Evolutionary conservation across 1,284 basidiomycete species (phyloP).

Genomic region (Malassezia vespertilionis): DNA sequence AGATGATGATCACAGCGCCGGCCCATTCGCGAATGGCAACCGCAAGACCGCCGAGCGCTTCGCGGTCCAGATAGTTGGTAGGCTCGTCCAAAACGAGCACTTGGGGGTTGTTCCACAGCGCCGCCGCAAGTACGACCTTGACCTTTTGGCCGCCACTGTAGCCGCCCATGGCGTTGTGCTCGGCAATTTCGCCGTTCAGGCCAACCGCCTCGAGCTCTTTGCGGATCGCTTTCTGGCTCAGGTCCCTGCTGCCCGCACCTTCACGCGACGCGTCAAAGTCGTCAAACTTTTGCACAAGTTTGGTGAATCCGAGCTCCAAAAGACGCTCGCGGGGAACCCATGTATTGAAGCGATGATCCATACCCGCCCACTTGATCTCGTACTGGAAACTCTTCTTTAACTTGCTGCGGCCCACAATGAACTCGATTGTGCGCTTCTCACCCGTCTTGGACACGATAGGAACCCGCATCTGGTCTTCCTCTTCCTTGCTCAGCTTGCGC

Average conservation of each 20-base stretch:
- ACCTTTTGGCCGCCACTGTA: constrained; percentile 68
- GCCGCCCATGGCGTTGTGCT: constrained; percentile 43
- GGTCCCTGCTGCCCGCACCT: constrained; percentile 58
- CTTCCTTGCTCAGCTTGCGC: constrained; percentile 77
- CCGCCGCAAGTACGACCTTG: constrained; percentile 57
- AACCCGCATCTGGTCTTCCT: constrained; percentile 67
- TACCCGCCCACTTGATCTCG: constrained; percentile 90
- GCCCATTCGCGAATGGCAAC: constrained; percentile 93
- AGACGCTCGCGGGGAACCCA: constrained; percentile 88
- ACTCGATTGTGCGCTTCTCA: constrained; percentile 72
- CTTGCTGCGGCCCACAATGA: constrained; percentile 92
- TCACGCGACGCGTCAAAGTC: constrained; percentile 81
- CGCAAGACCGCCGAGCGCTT: constrained; percentile 74
- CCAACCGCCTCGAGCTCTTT: constrained; percentile 59
- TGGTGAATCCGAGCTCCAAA: constrained; percentile 75
- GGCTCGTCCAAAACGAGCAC: constrained; percentile 55
- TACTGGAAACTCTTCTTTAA: constrained; percentile 86
- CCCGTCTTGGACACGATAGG: constrained; percentile 89
- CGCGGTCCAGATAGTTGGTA: constrained; percentile 68
- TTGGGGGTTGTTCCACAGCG: constrained; percentile 47
- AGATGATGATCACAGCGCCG: constrained; percentile 93
- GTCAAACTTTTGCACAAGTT: constrained; percentile 87
- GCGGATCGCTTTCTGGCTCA: constrained; percentile 45
- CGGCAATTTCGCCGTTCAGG: constrained; percentile 58
- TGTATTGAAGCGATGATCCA: constrained; percentile 83